Base-by-base conservation (phyloP, 2,329 filamentous ascomycete genomes). In the Fonsecaea pedrosoi region DNA sequence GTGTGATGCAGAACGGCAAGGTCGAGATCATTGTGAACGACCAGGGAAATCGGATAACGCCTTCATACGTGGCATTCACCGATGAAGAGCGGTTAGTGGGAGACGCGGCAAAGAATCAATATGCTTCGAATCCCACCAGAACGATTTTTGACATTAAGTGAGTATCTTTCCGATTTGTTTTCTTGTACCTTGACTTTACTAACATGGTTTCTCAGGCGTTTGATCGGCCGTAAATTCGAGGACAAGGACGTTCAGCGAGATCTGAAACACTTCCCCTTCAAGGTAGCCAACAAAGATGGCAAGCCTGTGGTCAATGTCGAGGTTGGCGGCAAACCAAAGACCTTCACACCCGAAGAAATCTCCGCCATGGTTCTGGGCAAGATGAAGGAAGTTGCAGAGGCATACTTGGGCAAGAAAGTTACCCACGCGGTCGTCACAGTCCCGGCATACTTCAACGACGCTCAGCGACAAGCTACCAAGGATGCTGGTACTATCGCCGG, bases 211-310 rank as follows among this genome's bases (percentile, higher is more conserved):
- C 64, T 7, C 71, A 92, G 90, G 84, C 92, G 92, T 78, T 82
- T 95, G 76, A 94, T 95, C 77, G 92, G 92, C 76, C 91, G 91
- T 80, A 95, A 94, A 83, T 94, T 85, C 80, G 82, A 83, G 59
- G 92, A 95, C 79, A 91, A 90, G 84, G 92, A 96, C 72, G 90
- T 97, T 73, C 94, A 97, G 84, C 86, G 85, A 78, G 95, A 99
- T 78, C 87, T 95, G 78, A 98, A 99, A 91, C 92, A 97, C 86
- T 97, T 97, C 87, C 94, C 95, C 77, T 99, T 94, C 90, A 92
- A 92, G 84, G 91, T 99, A 69, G 78, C 92, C 77, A 87, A 91
- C 86, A 94, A 95, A 86, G 88, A 91, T 81, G 93, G 89, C 79
- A 97, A 97, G 85, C 95, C 95, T 71, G 83, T 89, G 73, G 89